Conservation (phyloP, 257 asterid species). For the Pogostemon cablin region DNA sequence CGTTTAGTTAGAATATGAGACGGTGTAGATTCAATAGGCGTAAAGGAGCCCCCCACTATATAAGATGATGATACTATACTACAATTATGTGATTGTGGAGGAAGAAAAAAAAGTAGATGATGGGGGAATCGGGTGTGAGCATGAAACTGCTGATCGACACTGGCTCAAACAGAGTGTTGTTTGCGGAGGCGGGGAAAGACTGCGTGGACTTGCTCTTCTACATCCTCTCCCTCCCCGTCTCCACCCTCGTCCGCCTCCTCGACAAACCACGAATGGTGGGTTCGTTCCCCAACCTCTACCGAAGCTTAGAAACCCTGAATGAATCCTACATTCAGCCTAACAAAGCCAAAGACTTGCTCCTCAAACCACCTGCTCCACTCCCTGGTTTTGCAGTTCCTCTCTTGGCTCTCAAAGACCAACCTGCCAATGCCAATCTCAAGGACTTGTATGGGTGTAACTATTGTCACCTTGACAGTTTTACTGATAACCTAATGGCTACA, state of each 20-base stretch:
- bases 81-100: not conserved
- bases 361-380: slow-evolving; percentile 30
- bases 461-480: not conserved
- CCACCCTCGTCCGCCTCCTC: slow-evolving; percentile 31
- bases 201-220: slow-evolving; percentile 47
- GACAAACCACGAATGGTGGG: slow-evolving; percentile 38
- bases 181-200: slow-evolving; percentile 47
- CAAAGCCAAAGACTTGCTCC: slow-evolving; percentile 29
- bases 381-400: not conserved
- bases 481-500: slow-evolving; percentile 27
- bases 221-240: slow-evolving; percentile 39
- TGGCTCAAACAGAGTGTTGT: slow-evolving; percentile 32
- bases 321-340: slow-evolving; percentile 29
- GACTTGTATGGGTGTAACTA: slow-evolving; percentile 25
- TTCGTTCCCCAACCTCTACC: slow-evolving; percentile 33
- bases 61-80: not conserved
- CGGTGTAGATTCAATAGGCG: too few species aligned
- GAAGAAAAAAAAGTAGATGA: not conserved
- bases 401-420: not conserved
- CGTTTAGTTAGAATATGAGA: too few species aligned
- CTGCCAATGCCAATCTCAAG: not conserved
- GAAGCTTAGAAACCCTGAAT: slow-evolving; percentile 36
- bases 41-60: not conserved
- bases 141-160: slow-evolving; percentile 51
- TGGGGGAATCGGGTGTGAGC: slow-evolving; percentile 30